Base-by-base conservation (phyloP, 176 grass and related monocot species). In the Eleusine coracana region DNA sequence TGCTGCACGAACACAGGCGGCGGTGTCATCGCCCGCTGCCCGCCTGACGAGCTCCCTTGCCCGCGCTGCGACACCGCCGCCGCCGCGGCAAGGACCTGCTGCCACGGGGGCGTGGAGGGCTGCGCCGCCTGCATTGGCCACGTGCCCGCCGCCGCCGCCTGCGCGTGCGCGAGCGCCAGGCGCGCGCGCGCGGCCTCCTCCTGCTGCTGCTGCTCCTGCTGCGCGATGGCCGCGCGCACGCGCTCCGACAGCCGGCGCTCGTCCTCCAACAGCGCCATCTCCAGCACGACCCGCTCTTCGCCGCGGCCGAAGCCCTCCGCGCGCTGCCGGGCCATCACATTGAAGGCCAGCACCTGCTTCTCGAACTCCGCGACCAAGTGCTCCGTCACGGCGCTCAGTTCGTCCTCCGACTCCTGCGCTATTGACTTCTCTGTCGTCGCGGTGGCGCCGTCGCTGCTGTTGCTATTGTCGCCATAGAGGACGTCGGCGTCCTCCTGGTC, bases 321-420 rank as follows among this genome's bases (percentile, higher is more conserved):
- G 40, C 42, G 82, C 77, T 45, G 10, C 51, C 37, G 76, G 62
- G 13, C 21, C 7, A 62, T 20, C 51, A 85, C 9, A 70, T 89
- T 89, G 52, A 89, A 85, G 70, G 12, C 15, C 61, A 75, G 31
- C 87, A 89, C 70, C 50, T 70, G 87, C 87, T 89, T 89, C 82
- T 89, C 82, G 70, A 84, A 85, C n/a, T 69, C 14, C 8, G 2
- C 50, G 17, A 60, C 0, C 1, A 76, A 16, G 36, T 34, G 0
- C 10, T 4, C 1, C 70, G 5, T 8, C 9, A 2, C 4, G 28
- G 31, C 76, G 1, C 0, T 0, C 17, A 70, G 11, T 17, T 12
- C 42, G 0, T 75, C 77, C 5, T 89, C 51, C 50, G 45, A 80
- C 55, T 3, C n/a, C 70, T 80, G 61, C 18, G 15, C 1, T 27